These are phyloP conservation scores for Penicillium sp. DNA, from an alignment of 2,329 filamentous ascomycete genomes.

Conservation along the genomic window DNA sequence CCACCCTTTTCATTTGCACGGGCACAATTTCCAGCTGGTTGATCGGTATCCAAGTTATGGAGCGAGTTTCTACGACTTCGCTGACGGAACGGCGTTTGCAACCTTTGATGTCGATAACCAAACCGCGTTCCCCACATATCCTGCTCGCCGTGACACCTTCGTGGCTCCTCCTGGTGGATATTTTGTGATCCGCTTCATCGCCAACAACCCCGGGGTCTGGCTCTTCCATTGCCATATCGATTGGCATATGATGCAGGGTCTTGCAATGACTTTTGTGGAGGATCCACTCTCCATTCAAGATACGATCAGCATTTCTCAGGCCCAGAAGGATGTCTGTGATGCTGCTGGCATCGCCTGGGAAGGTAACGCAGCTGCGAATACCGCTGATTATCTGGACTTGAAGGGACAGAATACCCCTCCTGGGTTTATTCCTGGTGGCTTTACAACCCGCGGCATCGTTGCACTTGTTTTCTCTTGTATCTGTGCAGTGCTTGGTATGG, in stretches of 20 bases:
- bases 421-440: too few relatives aligned
- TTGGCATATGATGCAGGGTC: slow-evolving; percentile 28
- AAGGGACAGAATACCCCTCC: too few relatives aligned
- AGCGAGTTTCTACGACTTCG: not conserved
- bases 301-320: too few relatives aligned
- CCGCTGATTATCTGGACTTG: too few relatives aligned
- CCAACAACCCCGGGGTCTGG: slow-evolving; percentile 31
- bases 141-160: slow-evolving; percentile 44
- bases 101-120: slow-evolving; percentile 26
- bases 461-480: too few relatives aligned
- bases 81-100: not conserved
- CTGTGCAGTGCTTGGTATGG: too few relatives aligned
- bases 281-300: too few relatives aligned
- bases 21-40: not conserved
- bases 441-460: too few relatives aligned
- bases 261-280: slow-evolving; percentile 10
- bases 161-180: slow-evolving; percentile 22
- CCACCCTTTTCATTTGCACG: slow-evolving; percentile 13
- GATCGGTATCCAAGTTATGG: not conserved
- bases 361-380: too few relatives aligned
- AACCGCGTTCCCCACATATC: slow-evolving; percentile 54
- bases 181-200: slow-evolving; percentile 22
- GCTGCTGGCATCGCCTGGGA: too few relatives aligned
- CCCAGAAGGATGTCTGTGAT: too few relatives aligned
- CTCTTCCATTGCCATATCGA: slow-evolving; percentile 30